phyloP scores from a whole-genome alignment of 116 monocot species.

The Papilionanthe hybrid region DNA sequence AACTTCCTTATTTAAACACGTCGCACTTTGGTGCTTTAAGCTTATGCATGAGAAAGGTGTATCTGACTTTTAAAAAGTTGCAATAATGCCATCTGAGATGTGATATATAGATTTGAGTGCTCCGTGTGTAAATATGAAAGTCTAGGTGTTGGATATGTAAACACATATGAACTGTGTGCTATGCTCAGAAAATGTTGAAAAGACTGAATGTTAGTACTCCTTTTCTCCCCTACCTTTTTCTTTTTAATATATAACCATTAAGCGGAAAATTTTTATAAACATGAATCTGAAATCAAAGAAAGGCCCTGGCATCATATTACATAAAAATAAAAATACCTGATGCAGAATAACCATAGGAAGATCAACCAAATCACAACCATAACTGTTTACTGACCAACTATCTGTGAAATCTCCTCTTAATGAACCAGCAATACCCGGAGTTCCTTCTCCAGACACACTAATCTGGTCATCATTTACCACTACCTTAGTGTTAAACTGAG shows the following conservation, averaged over 20 bases:
- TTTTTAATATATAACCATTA: background rate
- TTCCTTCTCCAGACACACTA: constrained; percentile 66
- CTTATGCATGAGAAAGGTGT: too few relatives aligned
- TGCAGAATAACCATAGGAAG: constrained; percentile 81
- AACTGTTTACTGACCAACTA: constrained; percentile 34
- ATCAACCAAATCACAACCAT: constrained; percentile 75
- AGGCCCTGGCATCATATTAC: background rate
- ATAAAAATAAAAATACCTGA: constrained; percentile 49
- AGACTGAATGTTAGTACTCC: background rate
- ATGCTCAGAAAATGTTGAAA: too few relatives aligned
- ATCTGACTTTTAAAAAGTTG: too few relatives aligned
- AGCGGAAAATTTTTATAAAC: too few relatives aligned
- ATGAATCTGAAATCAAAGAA: background rate
- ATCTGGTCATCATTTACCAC: constrained; percentile 80
- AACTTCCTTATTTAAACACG: too few relatives aligned
- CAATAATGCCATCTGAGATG: too few relatives aligned
- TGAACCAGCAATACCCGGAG: constrained; percentile 57
- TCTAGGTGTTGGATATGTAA: too few relatives aligned
- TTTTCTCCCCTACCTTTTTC: background rate
- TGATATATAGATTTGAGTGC: too few relatives aligned
- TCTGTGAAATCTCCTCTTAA: constrained; percentile 34
- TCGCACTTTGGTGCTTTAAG: too few relatives aligned
- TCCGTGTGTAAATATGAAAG: too few relatives aligned
- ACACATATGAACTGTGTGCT: too few relatives aligned
- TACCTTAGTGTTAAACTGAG: constrained; percentile 68